phyloP scores from a whole-genome alignment of 768 basidiomycete genomes.

The Tricholoma saponaceum region DNA sequence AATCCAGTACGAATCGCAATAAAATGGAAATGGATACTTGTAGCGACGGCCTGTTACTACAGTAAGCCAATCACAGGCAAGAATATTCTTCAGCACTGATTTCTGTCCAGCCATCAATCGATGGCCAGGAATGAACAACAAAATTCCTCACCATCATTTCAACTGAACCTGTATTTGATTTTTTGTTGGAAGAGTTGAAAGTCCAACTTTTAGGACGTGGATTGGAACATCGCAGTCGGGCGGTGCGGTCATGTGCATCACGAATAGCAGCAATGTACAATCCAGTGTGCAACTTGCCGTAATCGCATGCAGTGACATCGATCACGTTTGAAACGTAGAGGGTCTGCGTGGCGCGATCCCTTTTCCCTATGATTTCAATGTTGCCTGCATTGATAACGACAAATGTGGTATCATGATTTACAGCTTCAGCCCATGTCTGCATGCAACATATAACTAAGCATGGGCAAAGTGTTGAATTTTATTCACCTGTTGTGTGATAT shows the following conservation, averaged over 20 bases:
- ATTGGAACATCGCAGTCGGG: neutral
- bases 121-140: neutral
- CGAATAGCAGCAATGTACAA: conserved; percentile 12
- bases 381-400: conserved; percentile 14
- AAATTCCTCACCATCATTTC: neutral
- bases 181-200: neutral
- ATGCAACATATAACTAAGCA: neutral
- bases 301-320: neutral
- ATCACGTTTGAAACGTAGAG: conserved; percentile 12
- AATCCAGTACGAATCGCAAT: neutral
- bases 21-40: neutral
- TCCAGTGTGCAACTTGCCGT: conserved; percentile 13
- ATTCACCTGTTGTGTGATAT: conserved; percentile 9
- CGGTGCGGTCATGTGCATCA: conserved; percentile 8
- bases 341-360: conserved; percentile 7
- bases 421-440: conserved; percentile 14
- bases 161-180: neutral
- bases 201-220: neutral
- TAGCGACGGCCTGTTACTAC: neutral
- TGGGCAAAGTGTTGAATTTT: neutral
- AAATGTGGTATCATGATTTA: conserved; percentile 13
- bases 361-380: conserved; percentile 12
- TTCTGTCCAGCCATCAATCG: neutral
- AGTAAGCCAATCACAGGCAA: neutral
- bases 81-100: neutral